Evolutionary conservation across 2,329 filamentous ascomycete genomes (phyloP), one percentile per base, ranked within the genome.

Genomic region (Fusarium sp.): DNA sequence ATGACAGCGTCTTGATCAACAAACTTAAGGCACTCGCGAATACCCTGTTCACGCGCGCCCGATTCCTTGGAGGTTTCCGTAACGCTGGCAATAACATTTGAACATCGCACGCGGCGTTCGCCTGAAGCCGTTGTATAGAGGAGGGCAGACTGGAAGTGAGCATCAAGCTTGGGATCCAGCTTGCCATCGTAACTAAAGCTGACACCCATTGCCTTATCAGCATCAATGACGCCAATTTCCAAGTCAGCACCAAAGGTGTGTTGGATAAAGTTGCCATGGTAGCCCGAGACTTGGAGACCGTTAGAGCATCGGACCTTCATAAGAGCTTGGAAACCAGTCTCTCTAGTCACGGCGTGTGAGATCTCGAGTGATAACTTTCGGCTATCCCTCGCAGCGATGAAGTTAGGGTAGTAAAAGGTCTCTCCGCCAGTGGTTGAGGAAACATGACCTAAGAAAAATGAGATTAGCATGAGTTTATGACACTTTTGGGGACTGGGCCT

Each of bases 271-370:
- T 97, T 97, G 75, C 96, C 96, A 79, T 97, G 94, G 80, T 99
- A 99, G n/a, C 91, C 90, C 21, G 94, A 91, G 21, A 99, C 93
- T 81, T 99, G 96, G 59, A 99, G 87, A 23, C 96, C 96, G 78
- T 97, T 99, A 23, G 95, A 98, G 85, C 96, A 99, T 71, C 96
- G 93, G 65, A 99, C 96, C 86, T 99, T 99, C 94, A 99, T 97
- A 76, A 99, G 86, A 25, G 95, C 95, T 83, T 98, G 96, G 85
- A 94, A 98, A 28, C 96, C 96, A 52, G 96, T 97, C 81, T 98
- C 95, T 71, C 96, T 89, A 6, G 91, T 95, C 35, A 98, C 90
- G 1, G 94, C 91, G 79, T 98, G 96, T 75, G 91, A 90, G 73
- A 99, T 91, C 84, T 99, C 96, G 53, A 92, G 89, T 5, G 92